phyloP scores from a whole-genome alignment of 1,284 basidiomycete genomes.

The Sutorius eximius region DNA sequence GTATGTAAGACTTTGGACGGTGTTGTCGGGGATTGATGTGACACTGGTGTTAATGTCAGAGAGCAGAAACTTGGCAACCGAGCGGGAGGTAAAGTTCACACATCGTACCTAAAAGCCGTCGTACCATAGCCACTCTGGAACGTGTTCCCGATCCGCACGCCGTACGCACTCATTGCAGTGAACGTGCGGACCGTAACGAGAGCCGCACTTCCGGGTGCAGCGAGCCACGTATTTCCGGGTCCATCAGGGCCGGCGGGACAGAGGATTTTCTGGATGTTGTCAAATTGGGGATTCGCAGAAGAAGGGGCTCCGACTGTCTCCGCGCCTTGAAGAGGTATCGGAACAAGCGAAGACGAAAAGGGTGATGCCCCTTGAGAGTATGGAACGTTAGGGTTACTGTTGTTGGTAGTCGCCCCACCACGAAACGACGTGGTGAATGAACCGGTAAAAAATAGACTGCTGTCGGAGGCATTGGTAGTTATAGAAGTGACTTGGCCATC shows the following conservation, averaged over 20 bases:
- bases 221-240: conserved; percentile 82
- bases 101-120: conserved; percentile 75
- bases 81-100: neutral
- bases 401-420: conserved; percentile 58
- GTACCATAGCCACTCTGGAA: conserved; percentile 81
- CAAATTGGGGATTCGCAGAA: conserved; percentile 62
- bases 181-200: conserved; percentile 78
- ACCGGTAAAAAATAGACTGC: conserved; percentile 84
- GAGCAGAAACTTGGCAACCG: neutral
- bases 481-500: conserved; percentile 75
- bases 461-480: conserved; percentile 66
- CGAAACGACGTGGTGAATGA: conserved; percentile 77
- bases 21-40: conserved; percentile 87
- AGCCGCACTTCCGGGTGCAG: conserved; percentile 66
- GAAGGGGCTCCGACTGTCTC: conserved; percentile 74
- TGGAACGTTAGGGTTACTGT: conserved; percentile 74
- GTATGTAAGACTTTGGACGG: conserved; percentile 73
- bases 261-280: conserved; percentile 72
- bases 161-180: conserved; percentile 69
- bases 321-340: conserved; percentile 71
- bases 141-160: conserved; percentile 89
- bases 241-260: conserved; percentile 85
- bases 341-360: conserved; percentile 89
- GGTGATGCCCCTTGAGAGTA: conserved; percentile 78
- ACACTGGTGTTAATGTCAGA: conserved; percentile 48